Evolutionary conservation across 2,329 filamentous ascomycete species (phyloP).

Genomic region (Ampelomyces quisqualis): DNA sequence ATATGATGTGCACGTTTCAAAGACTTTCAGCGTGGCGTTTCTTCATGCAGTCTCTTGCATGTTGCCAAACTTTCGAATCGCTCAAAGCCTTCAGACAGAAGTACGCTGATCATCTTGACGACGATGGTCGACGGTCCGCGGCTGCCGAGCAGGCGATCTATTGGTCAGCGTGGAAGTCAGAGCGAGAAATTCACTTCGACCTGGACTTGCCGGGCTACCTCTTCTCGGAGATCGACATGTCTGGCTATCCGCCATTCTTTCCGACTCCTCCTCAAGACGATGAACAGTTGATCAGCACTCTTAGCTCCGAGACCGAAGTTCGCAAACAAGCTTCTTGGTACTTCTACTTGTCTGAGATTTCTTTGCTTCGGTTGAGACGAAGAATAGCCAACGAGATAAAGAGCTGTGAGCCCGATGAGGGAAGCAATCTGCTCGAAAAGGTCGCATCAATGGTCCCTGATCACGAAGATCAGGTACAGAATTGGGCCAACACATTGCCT

Average conservation of each 20-base stretch:
- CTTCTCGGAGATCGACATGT: background rate
- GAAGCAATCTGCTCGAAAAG: background rate
- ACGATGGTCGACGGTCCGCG: too few species aligned
- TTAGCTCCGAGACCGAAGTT: background rate
- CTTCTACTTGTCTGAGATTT: conserved; percentile 15
- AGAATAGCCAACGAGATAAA: background rate
- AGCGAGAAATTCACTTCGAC: conserved; percentile 1
- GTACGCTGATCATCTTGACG: background rate
- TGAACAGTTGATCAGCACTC: background rate
- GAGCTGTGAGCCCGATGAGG: background rate
- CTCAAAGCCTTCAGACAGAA: background rate
- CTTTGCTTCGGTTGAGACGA: conserved; percentile 3
- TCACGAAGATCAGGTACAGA: background rate
- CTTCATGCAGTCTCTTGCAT: background rate
- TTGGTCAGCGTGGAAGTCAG: conserved; percentile 15
- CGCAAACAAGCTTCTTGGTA: conserved; percentile 1
- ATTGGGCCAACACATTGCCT: background rate
- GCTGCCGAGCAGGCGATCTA: conserved; percentile 4
- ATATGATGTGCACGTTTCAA: background rate
- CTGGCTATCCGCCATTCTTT: conserved; percentile 5
- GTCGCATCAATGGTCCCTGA: background rate
- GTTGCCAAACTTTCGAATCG: background rate
- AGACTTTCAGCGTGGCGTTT: background rate
- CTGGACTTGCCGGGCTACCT: background rate
- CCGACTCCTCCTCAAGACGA: background rate